phyloP scores from a whole-genome alignment of 2,329 filamentous ascomycete genomes.

The Monilinia aucupariae region DNA sequence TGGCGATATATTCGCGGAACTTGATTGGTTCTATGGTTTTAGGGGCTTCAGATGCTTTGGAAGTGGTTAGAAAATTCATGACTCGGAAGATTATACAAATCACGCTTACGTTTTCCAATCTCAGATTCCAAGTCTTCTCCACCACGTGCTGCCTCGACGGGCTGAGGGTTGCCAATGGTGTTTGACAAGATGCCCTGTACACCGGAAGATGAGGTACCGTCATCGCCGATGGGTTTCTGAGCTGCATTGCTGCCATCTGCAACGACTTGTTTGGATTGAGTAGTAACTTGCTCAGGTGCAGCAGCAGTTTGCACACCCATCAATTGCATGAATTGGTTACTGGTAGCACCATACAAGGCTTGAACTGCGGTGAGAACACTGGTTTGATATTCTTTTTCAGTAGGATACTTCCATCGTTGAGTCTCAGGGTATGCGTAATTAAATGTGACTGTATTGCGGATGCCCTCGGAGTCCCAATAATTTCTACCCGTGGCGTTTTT shows the following conservation, averaged over 20 bases:
- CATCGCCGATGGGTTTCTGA: not conserved
- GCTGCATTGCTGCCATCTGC: not conserved
- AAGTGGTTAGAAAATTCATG: not conserved
- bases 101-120: slow-evolving; percentile 24
- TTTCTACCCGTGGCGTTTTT: slow-evolving; percentile 39
- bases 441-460: slow-evolving; percentile 41
- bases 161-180: not conserved
- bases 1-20: slow-evolving; percentile 36
- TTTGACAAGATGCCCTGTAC: not conserved
- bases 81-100: too few relatives aligned
- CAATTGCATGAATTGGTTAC: slow-evolving; percentile 19
- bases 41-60: not conserved
- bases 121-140: slow-evolving; percentile 26
- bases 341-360: slow-evolving; percentile 23
- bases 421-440: slow-evolving; percentile 73
- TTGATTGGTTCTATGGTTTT: not conserved
- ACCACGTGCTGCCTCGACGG: not conserved
- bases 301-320: not conserved
- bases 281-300: not conserved
- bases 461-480: slow-evolving; percentile 24
- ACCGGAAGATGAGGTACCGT: not conserved
- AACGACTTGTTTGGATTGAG: not conserved
- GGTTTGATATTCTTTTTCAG: slow-evolving; percentile 20
- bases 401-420: slow-evolving; percentile 24
- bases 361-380: slow-evolving; percentile 21